phyloP scores from a whole-genome alignment of 176 grass and related monocot genomes.

The Cenchrus fungigraminus region DNA sequence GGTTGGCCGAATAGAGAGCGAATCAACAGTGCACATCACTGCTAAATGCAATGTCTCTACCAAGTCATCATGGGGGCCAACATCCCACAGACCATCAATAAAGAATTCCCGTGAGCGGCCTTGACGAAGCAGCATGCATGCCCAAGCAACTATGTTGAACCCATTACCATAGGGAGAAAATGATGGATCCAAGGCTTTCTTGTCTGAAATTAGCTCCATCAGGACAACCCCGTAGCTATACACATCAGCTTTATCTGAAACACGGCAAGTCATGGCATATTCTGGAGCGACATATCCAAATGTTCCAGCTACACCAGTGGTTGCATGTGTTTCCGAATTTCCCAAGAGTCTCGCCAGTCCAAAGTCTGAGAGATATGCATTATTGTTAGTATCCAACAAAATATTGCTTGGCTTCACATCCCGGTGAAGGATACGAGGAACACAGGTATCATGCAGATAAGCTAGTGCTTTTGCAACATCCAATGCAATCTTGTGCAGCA shows the following conservation, averaged over 20 bases:
- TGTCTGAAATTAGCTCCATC: slow-evolving; percentile 97
- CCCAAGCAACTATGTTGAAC: slow-evolving; percentile 98
- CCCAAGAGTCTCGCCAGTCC: slow-evolving; percentile 91
- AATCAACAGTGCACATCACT: slow-evolving; percentile 91
- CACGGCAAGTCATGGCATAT: slow-evolving; percentile 96
- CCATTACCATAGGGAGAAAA: slow-evolving; percentile 98
- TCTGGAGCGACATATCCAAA: slow-evolving; percentile 99
- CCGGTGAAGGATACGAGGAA: slow-evolving; percentile 89
- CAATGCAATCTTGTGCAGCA: slow-evolving; percentile 93
- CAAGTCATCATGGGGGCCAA: slow-evolving; percentile 84
- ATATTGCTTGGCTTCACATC: slow-evolving; percentile 98
- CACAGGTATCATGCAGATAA: slow-evolving; percentile 86
- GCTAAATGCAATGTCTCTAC: slow-evolving; percentile 87
- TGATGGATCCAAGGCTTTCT: slow-evolving; percentile 91
- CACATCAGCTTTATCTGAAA: slow-evolving; percentile 96
- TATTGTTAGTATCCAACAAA: slow-evolving; percentile 81
- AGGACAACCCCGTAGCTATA: slow-evolving; percentile 98
- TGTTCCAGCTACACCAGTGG: slow-evolving; percentile 93
- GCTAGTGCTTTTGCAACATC: slow-evolving; percentile 87
- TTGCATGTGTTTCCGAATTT: slow-evolving; percentile 98
- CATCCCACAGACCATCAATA: slow-evolving; percentile 85
- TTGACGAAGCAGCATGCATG: slow-evolving; percentile 86
- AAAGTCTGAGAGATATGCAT: slow-evolving; percentile 93
- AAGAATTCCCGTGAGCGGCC: slow-evolving; percentile 85
- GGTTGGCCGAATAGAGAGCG: slow-evolving; percentile 74